Base-by-base conservation (phyloP, 306 rosid genomes). In the Vachellia collinsii region DNA sequence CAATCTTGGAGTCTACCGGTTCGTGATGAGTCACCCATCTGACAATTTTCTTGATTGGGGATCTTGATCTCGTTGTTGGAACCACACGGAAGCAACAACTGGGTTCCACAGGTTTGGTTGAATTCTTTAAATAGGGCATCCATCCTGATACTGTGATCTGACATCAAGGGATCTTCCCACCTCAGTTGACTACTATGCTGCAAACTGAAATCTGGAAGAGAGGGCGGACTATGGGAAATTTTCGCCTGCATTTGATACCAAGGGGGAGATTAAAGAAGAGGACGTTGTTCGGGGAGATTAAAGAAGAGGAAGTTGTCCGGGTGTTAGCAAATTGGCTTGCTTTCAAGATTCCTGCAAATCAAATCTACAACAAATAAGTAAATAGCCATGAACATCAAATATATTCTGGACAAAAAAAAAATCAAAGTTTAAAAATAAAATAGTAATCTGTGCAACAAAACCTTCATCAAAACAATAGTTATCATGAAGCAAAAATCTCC, bases 71-170 rank as follows among this genome's bases (percentile, higher is more conserved):
- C 89, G 51, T 79, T 84, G 77, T 80, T 84, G 66, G 88, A 63
- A 64, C 80, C 87, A 72, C 79, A 4, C 6, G 48, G 73, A 72
- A 81, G 53, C 23, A 83, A 72, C 44, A 81, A 72, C 80, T 80
- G 94, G 62, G 72, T 58, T 84, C 66, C 81, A 11, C 87, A 61
- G 14, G 83, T 82, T 79, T 79, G 92, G 81, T 70, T 83, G 80
- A 88, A 87, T 54, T 86, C 84, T 86, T 83, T 83, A 83, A 89
- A 89, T 59, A 91, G 85, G 34, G 84, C 77, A 65, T 90, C 98
- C 78, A 82, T 84, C 54, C 88, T 16, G 11, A 88, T 34, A 37
- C 82, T 90, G 48, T 81, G 90, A 70, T 83, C 89, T 34, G 87
- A 79, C 46, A 82, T 76, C 5, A 38, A 43, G 14, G 89, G 77